Conservation (phyloP, 106 monocot genomes). For the Ottelia alismoides region DNA sequence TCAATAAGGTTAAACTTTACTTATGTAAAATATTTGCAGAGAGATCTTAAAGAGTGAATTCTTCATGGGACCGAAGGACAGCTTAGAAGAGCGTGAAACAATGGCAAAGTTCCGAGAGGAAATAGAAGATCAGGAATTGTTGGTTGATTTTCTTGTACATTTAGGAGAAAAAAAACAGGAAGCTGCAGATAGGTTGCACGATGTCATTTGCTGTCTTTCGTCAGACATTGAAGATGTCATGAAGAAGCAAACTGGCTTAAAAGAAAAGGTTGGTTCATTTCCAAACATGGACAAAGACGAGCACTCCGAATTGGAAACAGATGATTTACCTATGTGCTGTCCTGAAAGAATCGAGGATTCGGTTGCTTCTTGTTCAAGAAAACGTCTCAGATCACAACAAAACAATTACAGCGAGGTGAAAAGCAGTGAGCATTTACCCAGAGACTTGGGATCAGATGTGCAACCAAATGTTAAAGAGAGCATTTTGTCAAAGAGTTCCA, state of each 20-base stretch:
- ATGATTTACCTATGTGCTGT: constrained; percentile 10
- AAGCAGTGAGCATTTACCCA: constrained; percentile 5
- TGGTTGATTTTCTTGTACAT: constrained; percentile 73
- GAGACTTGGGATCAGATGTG: constrained; percentile 15
- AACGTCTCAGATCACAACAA: constrained; percentile 26
- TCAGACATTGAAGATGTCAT: constrained; percentile 62
- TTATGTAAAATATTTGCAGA: too few relatives aligned
- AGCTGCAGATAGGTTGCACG: constrained; percentile 39
- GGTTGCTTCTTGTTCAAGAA: constrained; percentile 32
- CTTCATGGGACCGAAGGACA: constrained; percentile 49
- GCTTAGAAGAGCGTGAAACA: constrained; percentile 60
- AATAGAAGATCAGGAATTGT: constrained; percentile 68
- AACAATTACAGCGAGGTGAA: constrained; percentile 8
- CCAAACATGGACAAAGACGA: constrained; percentile 21
- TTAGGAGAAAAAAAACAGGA: constrained; percentile 56
- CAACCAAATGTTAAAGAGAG: constrained; percentile 18
- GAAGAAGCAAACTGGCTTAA: constrained; percentile 26
- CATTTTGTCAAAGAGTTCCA: constrained; percentile 51
- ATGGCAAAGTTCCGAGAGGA: constrained; percentile 57
- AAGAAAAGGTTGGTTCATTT: constrained; percentile 13
- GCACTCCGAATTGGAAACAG: constrained; percentile 1
- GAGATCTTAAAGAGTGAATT: constrained; percentile 86
- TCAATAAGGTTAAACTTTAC: too few relatives aligned
- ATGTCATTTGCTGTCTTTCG: constrained; percentile 46
- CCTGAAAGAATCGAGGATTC: constrained; percentile 25